phyloP scores from a whole-genome alignment of 2,329 filamentous ascomycete genomes.

The Stachybotrys echinatus region DNA sequence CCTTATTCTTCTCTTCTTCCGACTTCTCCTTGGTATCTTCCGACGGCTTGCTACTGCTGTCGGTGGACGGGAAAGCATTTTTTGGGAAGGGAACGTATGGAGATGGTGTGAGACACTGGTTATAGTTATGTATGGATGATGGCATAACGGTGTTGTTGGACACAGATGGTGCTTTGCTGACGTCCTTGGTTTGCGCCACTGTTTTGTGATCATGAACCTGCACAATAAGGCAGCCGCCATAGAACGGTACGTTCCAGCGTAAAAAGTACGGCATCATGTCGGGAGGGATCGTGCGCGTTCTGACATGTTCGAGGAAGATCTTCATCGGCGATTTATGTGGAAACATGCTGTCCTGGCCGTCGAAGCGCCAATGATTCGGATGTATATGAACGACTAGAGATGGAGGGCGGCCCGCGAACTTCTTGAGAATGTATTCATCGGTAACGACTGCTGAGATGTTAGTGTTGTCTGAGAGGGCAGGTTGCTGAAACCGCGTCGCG shows the following conservation, averaged over 20 bases:
- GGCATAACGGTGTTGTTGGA: slow-evolving; percentile 55
- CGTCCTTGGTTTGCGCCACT: slow-evolving; percentile 53
- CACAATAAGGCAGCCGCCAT: slow-evolving; percentile 92
- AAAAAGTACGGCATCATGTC: slow-evolving; percentile 79
- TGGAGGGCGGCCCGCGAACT: slow-evolving; percentile 68
- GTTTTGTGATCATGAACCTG: slow-evolving; percentile 87
- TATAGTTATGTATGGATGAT: slow-evolving; percentile 90
- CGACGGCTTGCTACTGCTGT: slow-evolving; percentile 27
- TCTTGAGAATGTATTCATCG: slow-evolving; percentile 74
- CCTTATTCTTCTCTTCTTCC: slow-evolving; percentile 44
- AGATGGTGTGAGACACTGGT: slow-evolving; percentile 84
- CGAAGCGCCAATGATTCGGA: slow-evolving; percentile 82
- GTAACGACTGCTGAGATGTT: slow-evolving; percentile 55
- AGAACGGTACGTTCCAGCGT: slow-evolving; percentile 70
- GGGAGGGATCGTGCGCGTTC: slow-evolving; percentile 74
- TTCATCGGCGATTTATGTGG: slow-evolving; percentile 90
- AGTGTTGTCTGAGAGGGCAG: slow-evolving; percentile 9
- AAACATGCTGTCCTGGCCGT: slow-evolving; percentile 89
- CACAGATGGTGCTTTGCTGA: slow-evolving; percentile 42
- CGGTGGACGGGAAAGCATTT: slow-evolving; percentile 37
- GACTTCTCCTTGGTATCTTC: slow-evolving; percentile 22
- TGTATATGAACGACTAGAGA: slow-evolving; percentile 86
- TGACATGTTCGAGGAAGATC: slow-evolving; percentile 71
- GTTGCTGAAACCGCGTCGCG: background rate
- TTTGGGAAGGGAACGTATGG: slow-evolving; percentile 73